A percentile compares a stretch with the other conserved stretches of the same genome.
These are phyloP conservation scores for Fusarium nygamai DNA, from an alignment of 2,329 filamentous ascomycete genomes.

Conservation along the genomic window DNA sequence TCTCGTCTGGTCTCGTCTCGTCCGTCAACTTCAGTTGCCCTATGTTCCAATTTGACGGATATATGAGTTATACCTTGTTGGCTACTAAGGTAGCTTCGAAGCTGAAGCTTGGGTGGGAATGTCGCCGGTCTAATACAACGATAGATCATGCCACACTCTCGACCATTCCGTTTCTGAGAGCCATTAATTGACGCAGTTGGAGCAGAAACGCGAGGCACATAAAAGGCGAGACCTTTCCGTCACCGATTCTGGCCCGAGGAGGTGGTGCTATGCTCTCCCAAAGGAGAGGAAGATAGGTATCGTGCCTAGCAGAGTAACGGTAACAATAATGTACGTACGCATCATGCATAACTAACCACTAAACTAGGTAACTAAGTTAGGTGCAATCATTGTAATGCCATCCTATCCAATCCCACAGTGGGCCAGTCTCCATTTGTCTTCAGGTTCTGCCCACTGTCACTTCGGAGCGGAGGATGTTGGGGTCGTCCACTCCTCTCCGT, in stretches of 20 bases:
- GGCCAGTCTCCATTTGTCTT: conserved; percentile 6
- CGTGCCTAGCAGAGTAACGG: background rate
- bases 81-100: background rate
- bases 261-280: background rate
- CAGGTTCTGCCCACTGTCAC: background rate
- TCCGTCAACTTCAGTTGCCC: background rate
- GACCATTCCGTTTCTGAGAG: conserved; percentile 7
- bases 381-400: background rate
- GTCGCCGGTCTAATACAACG: background rate
- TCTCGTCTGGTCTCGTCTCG: background rate
- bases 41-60: background rate
- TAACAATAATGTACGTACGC: background rate
- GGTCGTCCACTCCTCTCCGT: conserved; percentile 3
- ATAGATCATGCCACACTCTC: conserved; percentile 14
- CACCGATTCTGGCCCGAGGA: background rate
- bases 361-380: background rate
- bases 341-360: background rate
- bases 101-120: background rate
- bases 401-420: background rate
- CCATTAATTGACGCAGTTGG: conserved; percentile 10
- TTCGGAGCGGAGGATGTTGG: background rate
- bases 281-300: background rate
- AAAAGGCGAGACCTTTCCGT: conserved; percentile 4
- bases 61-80: background rate
- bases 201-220: background rate